Percentiles rank a stretch among this genome's conserved stretches.
Evolutionary conservation across 2,329 filamentous ascomycete genomes (phyloP).

Genomic region (Zymoseptoria ardabiliae): DNA sequence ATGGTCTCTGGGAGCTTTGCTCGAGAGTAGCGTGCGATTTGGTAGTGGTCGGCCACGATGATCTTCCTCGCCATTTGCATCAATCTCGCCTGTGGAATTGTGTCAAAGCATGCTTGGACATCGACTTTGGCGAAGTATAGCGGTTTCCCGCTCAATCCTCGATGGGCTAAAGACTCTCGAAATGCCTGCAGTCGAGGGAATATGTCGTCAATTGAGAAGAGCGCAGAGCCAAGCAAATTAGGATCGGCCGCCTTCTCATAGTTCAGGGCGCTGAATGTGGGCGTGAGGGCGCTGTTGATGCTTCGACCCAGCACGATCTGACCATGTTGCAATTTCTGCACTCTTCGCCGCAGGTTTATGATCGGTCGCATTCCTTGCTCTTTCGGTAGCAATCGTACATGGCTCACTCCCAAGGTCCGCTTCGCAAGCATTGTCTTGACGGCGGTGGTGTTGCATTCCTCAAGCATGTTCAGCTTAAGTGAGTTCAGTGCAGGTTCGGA

Average conservation of each 20-base stretch:
- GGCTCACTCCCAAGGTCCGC: slow-evolving; percentile 65
- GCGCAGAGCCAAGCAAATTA: slow-evolving; percentile 62
- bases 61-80: slow-evolving; percentile 56
- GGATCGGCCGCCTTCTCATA: slow-evolving; percentile 59
- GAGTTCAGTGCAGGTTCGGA: slow-evolving; percentile 62
- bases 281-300: slow-evolving; percentile 64
- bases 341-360: slow-evolving; percentile 69
- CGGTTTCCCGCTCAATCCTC: slow-evolving; percentile 30
- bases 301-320: slow-evolving; percentile 52
- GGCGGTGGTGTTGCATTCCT: slow-evolving; percentile 58
- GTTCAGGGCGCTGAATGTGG: slow-evolving; percentile 68
- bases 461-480: slow-evolving; percentile 68
- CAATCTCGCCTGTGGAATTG: slow-evolving; percentile 75
- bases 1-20: slow-evolving; percentile 46
- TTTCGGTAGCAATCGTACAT: slow-evolving; percentile 78
- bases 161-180: slow-evolving; percentile 42
- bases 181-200: slow-evolving; percentile 66
- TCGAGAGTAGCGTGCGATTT: slow-evolving; percentile 66
- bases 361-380: slow-evolving; percentile 69
- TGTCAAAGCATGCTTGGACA: slow-evolving; percentile 88
- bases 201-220: slow-evolving; percentile 77
- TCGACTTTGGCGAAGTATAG: slow-evolving; percentile 91
- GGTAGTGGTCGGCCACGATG: slow-evolving; percentile 57
- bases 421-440: slow-evolving; percentile 53
- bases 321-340: slow-evolving; percentile 46